phyloP scores from a whole-genome alignment of 768 basidiomycete genomes.

The Leucosporidium creatinivorum region DNA sequence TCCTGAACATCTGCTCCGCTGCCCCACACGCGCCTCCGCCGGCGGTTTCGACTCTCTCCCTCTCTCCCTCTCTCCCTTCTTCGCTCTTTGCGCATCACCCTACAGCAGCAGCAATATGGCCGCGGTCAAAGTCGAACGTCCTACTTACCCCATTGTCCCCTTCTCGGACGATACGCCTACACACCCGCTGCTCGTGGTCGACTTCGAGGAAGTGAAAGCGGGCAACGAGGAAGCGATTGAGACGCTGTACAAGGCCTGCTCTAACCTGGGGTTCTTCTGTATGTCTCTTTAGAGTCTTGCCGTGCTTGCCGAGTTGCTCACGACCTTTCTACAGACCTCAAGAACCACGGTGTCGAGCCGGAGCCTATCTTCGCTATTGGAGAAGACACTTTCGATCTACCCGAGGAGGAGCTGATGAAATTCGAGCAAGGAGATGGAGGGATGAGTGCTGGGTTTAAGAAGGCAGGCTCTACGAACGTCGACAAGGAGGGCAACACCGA shows the following conservation, averaged over 20 bases:
- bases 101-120: too few species aligned
- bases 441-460: conserved; percentile 53
- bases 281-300: background rate
- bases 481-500: conserved; percentile 14
- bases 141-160: conserved; percentile 22
- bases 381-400: conserved; percentile 51
- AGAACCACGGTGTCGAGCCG: conserved; percentile 53
- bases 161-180: conserved; percentile 54
- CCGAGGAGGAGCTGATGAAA: conserved; percentile 54
- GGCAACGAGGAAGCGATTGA: conserved; percentile 48
- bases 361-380: conserved; percentile 55
- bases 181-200: conserved; percentile 54
- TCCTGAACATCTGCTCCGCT: too few species aligned
- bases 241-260: conserved; percentile 54
- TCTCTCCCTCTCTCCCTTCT: too few species aligned
- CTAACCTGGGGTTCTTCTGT: conserved; percentile 58
- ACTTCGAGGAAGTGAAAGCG: conserved; percentile 49
- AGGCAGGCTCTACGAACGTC: conserved; percentile 29
- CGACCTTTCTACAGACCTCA: conserved; percentile 38
- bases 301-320: background rate
- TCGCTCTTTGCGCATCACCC: too few species aligned
- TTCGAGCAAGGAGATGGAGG: conserved; percentile 60
- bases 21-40: too few species aligned
- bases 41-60: too few species aligned
- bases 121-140: too few species aligned